These are phyloP conservation scores for Apophysomyces ossiformis DNA, from an alignment of 371 early-diverging fungal genomes.

Conservation along the genomic window DNA sequence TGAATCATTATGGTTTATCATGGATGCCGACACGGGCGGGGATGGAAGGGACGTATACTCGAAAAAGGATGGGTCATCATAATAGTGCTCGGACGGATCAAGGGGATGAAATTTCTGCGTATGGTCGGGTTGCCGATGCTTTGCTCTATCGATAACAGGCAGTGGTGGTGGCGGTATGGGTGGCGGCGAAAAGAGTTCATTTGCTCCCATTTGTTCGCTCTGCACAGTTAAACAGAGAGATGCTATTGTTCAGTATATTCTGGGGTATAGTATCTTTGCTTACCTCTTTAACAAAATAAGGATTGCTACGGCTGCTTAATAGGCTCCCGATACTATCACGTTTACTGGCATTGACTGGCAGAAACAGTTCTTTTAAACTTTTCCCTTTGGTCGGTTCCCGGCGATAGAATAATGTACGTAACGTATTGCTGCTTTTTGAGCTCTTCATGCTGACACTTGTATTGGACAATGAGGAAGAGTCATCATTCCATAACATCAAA, in stretches of 20 bases:
- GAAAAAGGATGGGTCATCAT: slow-evolving; percentile 6
- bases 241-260: not conserved
- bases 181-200: not conserved
- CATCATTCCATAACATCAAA: slow-evolving; percentile 3
- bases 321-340: slow-evolving; percentile 2
- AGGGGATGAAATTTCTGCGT: not conserved
- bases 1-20: not conserved
- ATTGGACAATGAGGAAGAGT: not conserved
- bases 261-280: not conserved
- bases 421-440: slow-evolving; percentile 6
- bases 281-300: not conserved
- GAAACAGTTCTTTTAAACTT: not conserved
- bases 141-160: not conserved
- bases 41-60: slow-evolving; percentile 1
- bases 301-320: slow-evolving; percentile 6
- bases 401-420: slow-evolving; percentile 3
- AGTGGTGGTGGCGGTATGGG: slow-evolving; percentile 5
- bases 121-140: not conserved
- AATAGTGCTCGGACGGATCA: not conserved
- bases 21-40: slow-evolving; percentile 4
- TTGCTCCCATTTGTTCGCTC: not conserved
- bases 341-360: slow-evolving; percentile 2
- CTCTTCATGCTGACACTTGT: slow-evolving; percentile 6
- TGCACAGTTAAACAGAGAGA: not conserved
- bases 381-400: not conserved